Base-by-base conservation (phyloP, 768 basidiomycete species). In the Goffeauzyma gilvescens region DNA sequence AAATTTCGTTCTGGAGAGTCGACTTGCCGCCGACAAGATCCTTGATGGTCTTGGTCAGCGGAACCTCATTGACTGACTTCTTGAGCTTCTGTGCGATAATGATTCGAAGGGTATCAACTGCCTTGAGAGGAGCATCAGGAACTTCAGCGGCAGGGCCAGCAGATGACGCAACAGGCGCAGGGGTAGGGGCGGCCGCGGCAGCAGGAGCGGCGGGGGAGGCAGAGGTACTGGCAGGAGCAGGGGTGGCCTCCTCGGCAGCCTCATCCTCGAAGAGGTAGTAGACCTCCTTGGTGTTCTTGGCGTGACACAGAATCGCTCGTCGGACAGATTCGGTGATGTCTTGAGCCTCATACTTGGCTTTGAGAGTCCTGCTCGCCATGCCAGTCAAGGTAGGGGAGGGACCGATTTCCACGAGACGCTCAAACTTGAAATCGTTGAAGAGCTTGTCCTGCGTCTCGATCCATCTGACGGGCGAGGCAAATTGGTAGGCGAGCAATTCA, bases 21-120 rank as follows among this genome's bases (percentile, higher is more conserved):
- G 90, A 96, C 67, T 98, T 98, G 51, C 93, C 93, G 22, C 86
- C 86, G 34, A 93, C 89, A 42, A 98, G 79, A 55, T 98, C 93
- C 66, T 98, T 96, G 71, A 98, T 87, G 0, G 86, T 80, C 65
- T 98, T 98, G 48, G 76, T 72, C 6, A 87, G 68, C 4, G 87
- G 83, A 43, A 96, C 70, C 55, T 96, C 93, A 37, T 78, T 74
- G 22, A 87, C 71, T 42, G 71, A 74, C 72, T 98, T 98, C 78
- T 98, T 98, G 57, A 98, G 68, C 67, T 98, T 98, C 69, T 98
- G 93, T 0, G 93, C 86, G 45, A 98, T 81, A 62, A 96, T 78
- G 50, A 76, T 73, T 41, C 72, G 72, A 21, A 96, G 74, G 26
- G 90, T 79, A 41, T 96, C 93, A 50, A 78, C 66, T 6, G 90